A percentile compares a stretch with the other conserved stretches of the same genome.
Conservation (phyloP, 345 rosid genomes). For the Tarenaya hassleriana region DNA sequence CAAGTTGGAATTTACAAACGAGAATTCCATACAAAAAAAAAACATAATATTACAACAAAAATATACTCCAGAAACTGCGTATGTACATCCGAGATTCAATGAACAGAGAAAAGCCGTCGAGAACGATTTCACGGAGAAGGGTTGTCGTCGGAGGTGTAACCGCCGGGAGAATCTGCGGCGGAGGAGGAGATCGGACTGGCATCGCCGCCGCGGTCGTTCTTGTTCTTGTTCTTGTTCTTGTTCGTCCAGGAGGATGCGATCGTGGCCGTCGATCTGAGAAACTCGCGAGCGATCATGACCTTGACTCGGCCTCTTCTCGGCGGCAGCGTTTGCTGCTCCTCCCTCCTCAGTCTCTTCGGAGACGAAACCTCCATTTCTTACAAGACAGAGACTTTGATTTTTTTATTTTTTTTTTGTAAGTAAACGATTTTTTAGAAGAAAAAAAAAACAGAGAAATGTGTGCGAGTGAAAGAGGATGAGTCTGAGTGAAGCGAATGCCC, state of each 20-base stretch:
- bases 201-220: too few species aligned
- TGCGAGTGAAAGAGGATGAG: too few species aligned
- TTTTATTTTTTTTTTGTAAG: background rate
- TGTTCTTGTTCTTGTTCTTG: conserved; percentile 16
- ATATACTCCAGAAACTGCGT: too few species aligned
- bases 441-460: too few species aligned
- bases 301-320: conserved; percentile 23
- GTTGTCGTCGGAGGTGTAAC: background rate
- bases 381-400: background rate
- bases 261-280: conserved; percentile 1
- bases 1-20: too few species aligned
- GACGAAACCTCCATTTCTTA: conserved; percentile 16
- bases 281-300: conserved; percentile 16
- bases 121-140: too few species aligned
- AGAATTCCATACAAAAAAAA: too few species aligned
- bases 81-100: too few species aligned
- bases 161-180: background rate
- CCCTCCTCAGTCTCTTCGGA: background rate
- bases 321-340: conserved; percentile 4
- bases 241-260: background rate
- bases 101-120: too few species aligned
- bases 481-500: too few species aligned
- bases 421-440: background rate
- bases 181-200: background rate
- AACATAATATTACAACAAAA: too few species aligned